Conservation (phyloP, 139 green algal species). For the Auxenochlorella pyrenoidosa region DNA sequence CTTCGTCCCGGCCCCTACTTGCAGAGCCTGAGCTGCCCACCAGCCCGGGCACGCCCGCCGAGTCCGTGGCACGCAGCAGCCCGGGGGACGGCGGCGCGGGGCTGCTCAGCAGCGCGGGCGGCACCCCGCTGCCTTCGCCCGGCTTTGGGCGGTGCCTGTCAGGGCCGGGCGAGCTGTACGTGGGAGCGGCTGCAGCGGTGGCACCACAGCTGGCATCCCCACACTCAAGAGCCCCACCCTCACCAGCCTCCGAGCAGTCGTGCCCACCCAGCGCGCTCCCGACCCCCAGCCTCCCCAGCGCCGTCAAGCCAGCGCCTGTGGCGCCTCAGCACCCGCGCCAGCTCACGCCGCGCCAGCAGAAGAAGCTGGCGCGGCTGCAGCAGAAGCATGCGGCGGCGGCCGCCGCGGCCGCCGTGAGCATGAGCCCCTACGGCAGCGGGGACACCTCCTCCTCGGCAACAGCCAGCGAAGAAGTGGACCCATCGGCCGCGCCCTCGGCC, state of each 20-base stretch:
- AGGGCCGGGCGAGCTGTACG: neutral
- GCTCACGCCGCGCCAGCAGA: conserved; percentile 20
- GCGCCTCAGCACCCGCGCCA: neutral
- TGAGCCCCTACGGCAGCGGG: neutral
- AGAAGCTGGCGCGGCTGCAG: conserved; percentile 35
- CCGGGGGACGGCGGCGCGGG: neutral
- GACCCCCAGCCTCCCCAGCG: neutral
- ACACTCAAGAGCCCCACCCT: neutral
- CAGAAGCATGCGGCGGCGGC: conserved; percentile 26
- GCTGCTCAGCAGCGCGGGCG: neutral
- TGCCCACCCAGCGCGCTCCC: neutral
- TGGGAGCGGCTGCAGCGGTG: no score
- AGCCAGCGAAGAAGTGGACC: neutral
- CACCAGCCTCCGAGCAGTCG: neutral
- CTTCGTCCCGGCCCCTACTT: no score
- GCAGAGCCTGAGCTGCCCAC: neutral
- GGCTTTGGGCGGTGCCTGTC: neutral
- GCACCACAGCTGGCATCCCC: no score
- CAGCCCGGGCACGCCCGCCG: conserved; percentile 30
- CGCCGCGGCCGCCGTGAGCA: neutral
- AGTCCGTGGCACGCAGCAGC: neutral
- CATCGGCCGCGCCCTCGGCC: neutral
- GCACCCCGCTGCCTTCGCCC: conserved; percentile 10
- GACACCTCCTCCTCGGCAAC: neutral
- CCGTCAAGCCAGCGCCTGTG: neutral